A percentile compares a stretch with the other conserved stretches of the same genome.
phyloP scores from a whole-genome alignment of 306 rosid genomes.

The Gleditsia sinensis region DNA sequence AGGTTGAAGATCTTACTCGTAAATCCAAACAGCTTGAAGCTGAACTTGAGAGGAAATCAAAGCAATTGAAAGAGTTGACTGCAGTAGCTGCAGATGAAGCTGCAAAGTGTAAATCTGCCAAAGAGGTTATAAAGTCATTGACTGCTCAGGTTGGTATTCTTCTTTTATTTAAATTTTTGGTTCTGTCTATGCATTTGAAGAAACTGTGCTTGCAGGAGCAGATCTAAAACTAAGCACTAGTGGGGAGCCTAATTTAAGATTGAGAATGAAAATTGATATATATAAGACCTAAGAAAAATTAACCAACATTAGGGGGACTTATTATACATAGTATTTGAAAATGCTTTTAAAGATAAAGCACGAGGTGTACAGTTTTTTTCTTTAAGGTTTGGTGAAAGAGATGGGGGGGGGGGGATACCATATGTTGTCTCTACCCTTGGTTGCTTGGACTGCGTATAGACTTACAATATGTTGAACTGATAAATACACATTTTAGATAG shows the following conservation, averaged over 20 bases:
- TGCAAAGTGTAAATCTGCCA: constrained; percentile 84
- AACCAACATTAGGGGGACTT: not conserved
- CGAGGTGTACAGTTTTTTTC: no score
- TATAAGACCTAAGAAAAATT: constrained; percentile 8
- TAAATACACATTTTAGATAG: not conserved
- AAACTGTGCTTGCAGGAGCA: constrained; percentile 4
- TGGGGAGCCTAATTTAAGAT: constrained; percentile 1
- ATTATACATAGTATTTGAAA: no score
- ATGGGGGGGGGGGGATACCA: not conserved
- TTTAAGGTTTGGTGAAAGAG: no score
- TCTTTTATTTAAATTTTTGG: constrained; percentile 13
- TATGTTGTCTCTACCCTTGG: not conserved
- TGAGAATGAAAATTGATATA: not conserved
- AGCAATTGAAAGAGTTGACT: constrained; percentile 71
- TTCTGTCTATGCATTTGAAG: constrained; percentile 28
- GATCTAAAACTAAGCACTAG: constrained; percentile 11
- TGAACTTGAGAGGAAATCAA: constrained; percentile 71
- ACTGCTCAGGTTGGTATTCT: constrained; percentile 67
- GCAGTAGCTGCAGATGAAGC: constrained; percentile 83
- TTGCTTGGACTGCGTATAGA: not conserved
- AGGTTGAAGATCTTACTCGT: constrained; percentile 77
- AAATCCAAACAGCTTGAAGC: constrained; percentile 75
- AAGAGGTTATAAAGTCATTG: constrained; percentile 83
- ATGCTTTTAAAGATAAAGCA: no score
- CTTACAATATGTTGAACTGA: not conserved